Percentiles rank a stretch among this genome's conserved stretches.
phyloP scores from a whole-genome alignment of 2,329 filamentous ascomycete genomes.

The Claviceps cyperi region DNA sequence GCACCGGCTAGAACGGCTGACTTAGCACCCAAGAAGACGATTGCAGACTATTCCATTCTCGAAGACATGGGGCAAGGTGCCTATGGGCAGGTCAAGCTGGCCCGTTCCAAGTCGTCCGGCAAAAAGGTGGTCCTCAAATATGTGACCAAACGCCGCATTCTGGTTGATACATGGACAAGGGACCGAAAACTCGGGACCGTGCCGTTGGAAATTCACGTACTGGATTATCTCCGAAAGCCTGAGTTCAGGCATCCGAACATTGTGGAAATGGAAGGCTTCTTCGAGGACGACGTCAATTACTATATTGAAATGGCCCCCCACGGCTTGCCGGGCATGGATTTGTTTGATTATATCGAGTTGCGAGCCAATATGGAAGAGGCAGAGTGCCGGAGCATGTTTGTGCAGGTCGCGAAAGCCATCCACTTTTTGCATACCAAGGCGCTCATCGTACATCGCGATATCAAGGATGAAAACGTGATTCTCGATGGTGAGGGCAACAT shows the following conservation, averaged over 20 bases:
- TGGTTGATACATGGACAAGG: conserved; percentile 96
- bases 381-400: conserved; percentile 89
- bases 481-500: conserved; percentile 90
- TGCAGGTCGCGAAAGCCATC: conserved; percentile 78
- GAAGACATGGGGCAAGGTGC: conserved; percentile 98
- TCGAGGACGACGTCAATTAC: conserved; percentile 78
- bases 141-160: conserved; percentile 88
- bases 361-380: conserved; percentile 91
- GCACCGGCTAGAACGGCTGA: conserved; percentile 22
- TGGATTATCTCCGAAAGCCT: conserved; percentile 77
- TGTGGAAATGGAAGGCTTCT: conserved; percentile 59
- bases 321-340: conserved; percentile 89
- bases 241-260: conserved; percentile 54
- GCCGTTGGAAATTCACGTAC: conserved; percentile 88
- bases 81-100: conserved; percentile 94
- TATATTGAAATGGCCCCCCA: conserved; percentile 98
- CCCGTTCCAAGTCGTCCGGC: conserved; percentile 63
- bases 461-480: conserved; percentile 98
- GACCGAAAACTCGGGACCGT: conserved; percentile 88
- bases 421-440: conserved; percentile 86
- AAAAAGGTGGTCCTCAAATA: conserved; percentile 94
- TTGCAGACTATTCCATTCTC: conserved; percentile 78
- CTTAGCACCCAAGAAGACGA: conserved; percentile 56
- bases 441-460: conserved; percentile 87
- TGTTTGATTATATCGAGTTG: conserved; percentile 97